Base-by-base conservation (phyloP, 768 basidiomycete species). In the Coprinopsis strossmayeri region DNA sequence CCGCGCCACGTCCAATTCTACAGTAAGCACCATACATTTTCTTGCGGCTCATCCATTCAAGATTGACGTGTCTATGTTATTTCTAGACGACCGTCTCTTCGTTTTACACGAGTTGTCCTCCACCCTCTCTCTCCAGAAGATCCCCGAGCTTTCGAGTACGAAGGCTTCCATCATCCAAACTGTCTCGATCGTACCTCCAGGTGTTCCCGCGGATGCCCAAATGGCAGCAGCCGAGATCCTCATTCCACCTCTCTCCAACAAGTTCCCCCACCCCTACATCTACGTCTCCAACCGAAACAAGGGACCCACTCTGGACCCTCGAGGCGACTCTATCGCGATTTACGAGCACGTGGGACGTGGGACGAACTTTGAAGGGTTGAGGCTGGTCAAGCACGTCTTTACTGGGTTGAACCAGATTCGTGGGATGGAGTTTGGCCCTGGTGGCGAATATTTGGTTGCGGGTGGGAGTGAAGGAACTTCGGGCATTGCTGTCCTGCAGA, bases 261-360 rank as follows among this genome's bases (percentile, higher is more conserved):
- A 58, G 18, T 86, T 79, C 68, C 73, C 72, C 0, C 66, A 55
- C 2, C 69, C 76, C 0, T 80, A 76, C 54, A 74, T 86, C 55
- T 87, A 86, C 63, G 73, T 70, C 17, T 84, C 84, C 3, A 87
- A 87, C 65, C 73, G 84, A 34, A 84, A 86, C 62, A 58, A 67
- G 0, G 70, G 69, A 3, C 34, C 43, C 20, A 67, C 68, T 46
- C 15, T 27, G 17, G 78, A 78, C 45, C 61, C 76, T 21, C 70
- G 72, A 5, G 74, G 74, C 5, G 78, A 79, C 58, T 62, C 77
- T 0, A 71, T 79, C 40, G 76, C 74, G 9, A 70, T 79, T 48
- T 76, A 76, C 53, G 67, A 56, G 42, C 69, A 70, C 34, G 59
- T 78, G 30, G 63, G 69, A 37, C 48, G 48, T 37, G 55, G 49